Evolutionary conservation across 306 rosid species (phyloP).

Genomic region (Prunus persica): Prunus_persica_NCBIv2 NC_034011.1:25879501-25880000

Average conservation of each 20-base stretch:
- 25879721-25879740: slow-evolving; percentile 64
- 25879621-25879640: no score
- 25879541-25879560: no score
- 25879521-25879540: no score
- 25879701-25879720: slow-evolving; percentile 70
- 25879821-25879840: slow-evolving; percentile 47
- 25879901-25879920: slow-evolving; percentile 50
- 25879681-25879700: not conserved
- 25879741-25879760: slow-evolving; percentile 84
- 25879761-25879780: slow-evolving; percentile 60
- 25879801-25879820: slow-evolving; percentile 82
- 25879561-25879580: no score
- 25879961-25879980: not conserved
- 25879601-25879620: no score
- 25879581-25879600: no score
- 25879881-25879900: slow-evolving; percentile 53
- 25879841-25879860: slow-evolving; percentile 16
- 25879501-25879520: not conserved
- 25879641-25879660: no score
- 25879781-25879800: slow-evolving; percentile 75
- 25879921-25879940: no score
- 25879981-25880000: slow-evolving; percentile 5
- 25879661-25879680: no score
- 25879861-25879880: slow-evolving; percentile 73
- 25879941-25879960: not conserved